phyloP scores from a whole-genome alignment of 1,284 basidiomycete genomes.

The Cutaneotrichosporon sp. region DNA sequence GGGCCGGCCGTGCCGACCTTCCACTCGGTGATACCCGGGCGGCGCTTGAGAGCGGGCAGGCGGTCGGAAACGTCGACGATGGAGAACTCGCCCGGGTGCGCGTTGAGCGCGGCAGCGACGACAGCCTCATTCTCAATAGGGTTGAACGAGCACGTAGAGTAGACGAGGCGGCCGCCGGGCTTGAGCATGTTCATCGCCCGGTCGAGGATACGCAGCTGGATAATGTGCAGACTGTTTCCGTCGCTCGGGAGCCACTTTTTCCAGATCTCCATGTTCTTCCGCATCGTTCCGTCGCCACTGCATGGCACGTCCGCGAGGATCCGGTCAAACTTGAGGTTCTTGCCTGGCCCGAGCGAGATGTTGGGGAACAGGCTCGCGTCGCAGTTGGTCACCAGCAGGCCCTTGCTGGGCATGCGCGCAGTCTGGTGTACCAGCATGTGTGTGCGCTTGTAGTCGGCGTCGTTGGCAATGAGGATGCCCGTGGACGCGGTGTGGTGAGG shows the following conservation, averaged over 20 bases:
- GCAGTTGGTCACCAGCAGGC: constrained; percentile 90
- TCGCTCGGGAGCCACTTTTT: constrained; percentile 83
- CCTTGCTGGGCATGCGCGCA: constrained; percentile 85
- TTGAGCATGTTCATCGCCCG: constrained; percentile 88
- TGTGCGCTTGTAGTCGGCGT: constrained; percentile 78
- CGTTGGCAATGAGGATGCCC: constrained; percentile 49
- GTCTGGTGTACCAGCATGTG: constrained; percentile 97
- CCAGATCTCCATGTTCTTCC: constrained; percentile 97
- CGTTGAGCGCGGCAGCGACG: constrained; percentile 72
- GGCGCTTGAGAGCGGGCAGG: constrained; percentile 67
- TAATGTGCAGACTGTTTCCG: constrained; percentile 84
- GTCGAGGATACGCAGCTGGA: constrained; percentile 87
- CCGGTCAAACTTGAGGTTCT: constrained; percentile 74
- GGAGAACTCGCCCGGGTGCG: constrained; percentile 71
- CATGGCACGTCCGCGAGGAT: constrained; percentile 95
- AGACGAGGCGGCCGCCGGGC: constrained; percentile 82
- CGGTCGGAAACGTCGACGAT: constrained; percentile 71
- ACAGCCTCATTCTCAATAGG: constrained; percentile 98
- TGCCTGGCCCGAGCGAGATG: constrained; percentile 52
- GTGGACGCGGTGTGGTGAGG: constrained; percentile 42
- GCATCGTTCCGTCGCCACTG: constrained; percentile 90
- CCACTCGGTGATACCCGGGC: constrained; percentile 72
- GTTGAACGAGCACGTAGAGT: constrained; percentile 97
- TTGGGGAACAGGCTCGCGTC: constrained; percentile 84
- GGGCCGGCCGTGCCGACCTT: constrained; percentile 52